Evolutionary conservation across 345 rosid genomes (phyloP), one percentile per base, ranked within the genome.

Genomic region (Ricinus communis): DNA sequence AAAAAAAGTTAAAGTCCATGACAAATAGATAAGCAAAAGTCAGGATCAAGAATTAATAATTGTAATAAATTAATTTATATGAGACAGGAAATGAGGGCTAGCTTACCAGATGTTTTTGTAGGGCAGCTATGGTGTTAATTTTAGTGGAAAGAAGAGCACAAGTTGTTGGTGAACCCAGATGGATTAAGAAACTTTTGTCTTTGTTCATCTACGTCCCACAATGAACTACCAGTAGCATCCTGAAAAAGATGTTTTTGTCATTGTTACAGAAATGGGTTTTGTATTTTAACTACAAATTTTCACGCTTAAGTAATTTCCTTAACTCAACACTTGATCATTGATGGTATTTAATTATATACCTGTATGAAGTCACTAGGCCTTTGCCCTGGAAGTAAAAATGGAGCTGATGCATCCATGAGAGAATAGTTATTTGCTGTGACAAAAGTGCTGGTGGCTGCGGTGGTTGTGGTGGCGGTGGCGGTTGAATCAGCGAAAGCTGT

Each of bases 131-230:
- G 65, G 68, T 71, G 45, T 62, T 31, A 63, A 64, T 38, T 78
- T 80, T 76, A 86, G 79, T 79, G 80, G 79, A 87, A 87, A 76
- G 81, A 83, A 77, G 81, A 83, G 75, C 84, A 82, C 80, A 83
- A 82, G 80, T 78, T 84, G 88, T 59, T 68, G 82, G 70, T 68
- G 81, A 84, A 75, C 80, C 81, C 88, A 60, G 80, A 71, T 80
- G 77, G 71, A 79, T 71, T 85, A 30, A 68, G 75, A 81, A 80
- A 58, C 63, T 78, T 80, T 76, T 82, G 87, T 75, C 78, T 81
- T 74, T 80, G 83, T 56, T 81, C 89, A 15, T 81, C 92, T 63
- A 77, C 83, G 71, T 82, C 87, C 90, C 86, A 86, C 60, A 84
- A 15, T 66, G 73, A 59, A 73, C 69, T 52, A 9, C 69, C 81